These are phyloP conservation scores for Wickerhamiella occidentalis DNA, from an alignment of 805 yeast genomes.

Conservation along the genomic window DNA sequence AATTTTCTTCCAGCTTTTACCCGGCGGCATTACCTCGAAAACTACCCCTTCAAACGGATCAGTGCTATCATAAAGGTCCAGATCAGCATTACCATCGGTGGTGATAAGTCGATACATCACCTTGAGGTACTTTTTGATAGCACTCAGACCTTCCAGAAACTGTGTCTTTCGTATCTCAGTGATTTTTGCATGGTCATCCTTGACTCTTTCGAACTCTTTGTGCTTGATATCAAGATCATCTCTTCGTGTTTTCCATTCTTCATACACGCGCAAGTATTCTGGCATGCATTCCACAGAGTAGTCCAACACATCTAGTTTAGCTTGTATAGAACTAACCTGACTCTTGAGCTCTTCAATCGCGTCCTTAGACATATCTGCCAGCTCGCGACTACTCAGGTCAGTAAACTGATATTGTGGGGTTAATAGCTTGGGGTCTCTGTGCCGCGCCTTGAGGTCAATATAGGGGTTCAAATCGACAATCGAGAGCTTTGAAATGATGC, in stretches of 20 bases:
- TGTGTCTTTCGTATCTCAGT: conserved; percentile 60
- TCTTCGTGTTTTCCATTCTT: conserved; percentile 50
- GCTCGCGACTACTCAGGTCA: background rate
- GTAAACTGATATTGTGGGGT: background rate
- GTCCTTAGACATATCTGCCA: background rate
- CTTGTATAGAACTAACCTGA: background rate
- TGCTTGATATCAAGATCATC: conserved; percentile 46
- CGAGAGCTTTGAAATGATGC: background rate
- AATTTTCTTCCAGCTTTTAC: conserved; percentile 93
- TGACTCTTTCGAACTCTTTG: conserved; percentile 51
- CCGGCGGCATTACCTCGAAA: conserved; percentile 98
- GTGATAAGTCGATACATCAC: conserved; percentile 98
- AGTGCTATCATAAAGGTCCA: conserved; percentile 85
- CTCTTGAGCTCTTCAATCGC: background rate
- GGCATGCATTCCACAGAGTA: background rate
- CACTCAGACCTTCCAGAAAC: conserved; percentile 84
- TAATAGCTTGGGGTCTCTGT: background rate
- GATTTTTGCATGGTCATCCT: conserved; percentile 22
- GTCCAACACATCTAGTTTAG: background rate
- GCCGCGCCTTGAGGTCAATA: background rate
- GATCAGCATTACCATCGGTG: conserved; percentile 98
- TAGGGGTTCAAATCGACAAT: background rate
- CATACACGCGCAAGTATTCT: conserved; percentile 47
- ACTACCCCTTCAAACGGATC: conserved; percentile 98
- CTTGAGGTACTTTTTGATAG: conserved; percentile 75